Conservation (phyloP, 345 rosid species). For the Carallia brachiata region DNA sequence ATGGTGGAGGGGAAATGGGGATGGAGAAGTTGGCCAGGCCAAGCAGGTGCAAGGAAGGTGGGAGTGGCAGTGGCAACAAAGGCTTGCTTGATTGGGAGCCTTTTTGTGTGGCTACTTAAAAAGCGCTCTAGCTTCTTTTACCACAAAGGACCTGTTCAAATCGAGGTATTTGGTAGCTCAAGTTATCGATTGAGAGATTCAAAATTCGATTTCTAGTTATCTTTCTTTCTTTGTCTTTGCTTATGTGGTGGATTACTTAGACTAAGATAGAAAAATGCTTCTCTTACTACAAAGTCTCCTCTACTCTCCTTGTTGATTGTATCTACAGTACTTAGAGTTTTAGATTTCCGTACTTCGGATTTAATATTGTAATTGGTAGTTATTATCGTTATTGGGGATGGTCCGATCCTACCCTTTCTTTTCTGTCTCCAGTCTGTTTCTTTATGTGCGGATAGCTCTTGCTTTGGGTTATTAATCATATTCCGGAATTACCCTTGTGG, state of each 20-base stretch:
- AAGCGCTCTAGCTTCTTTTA: neutral
- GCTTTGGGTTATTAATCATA: neutral
- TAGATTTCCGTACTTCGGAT: conserved; percentile 2
- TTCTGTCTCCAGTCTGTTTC: neutral
- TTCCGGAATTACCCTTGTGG: neutral
- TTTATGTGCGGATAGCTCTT: neutral
- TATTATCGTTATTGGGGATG: conserved; percentile 21
- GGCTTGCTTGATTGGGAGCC: conserved; percentile 16
- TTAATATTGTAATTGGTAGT: conserved; percentile 23
- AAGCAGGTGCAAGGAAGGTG: conserved; percentile 13
- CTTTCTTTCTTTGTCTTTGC: neutral
- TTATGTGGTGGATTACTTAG: too few species aligned
- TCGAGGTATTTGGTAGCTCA: too few species aligned
- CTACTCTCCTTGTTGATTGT: neutral
- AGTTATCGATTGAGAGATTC: too few species aligned
- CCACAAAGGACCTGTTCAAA: neutral
- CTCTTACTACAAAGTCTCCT: neutral
- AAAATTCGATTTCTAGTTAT: too few species aligned
- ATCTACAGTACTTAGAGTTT: neutral
- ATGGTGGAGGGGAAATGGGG: conserved; percentile 11
- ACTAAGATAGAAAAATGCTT: neutral
- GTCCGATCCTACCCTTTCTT: neutral
- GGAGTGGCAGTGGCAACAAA: conserved; percentile 15
- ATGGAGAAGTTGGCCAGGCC: conserved; percentile 9
- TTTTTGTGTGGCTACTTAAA: conserved; percentile 22